Conservation (phyloP, 2,329 filamentous ascomycete species). For the Ophiostoma ips region DNA sequence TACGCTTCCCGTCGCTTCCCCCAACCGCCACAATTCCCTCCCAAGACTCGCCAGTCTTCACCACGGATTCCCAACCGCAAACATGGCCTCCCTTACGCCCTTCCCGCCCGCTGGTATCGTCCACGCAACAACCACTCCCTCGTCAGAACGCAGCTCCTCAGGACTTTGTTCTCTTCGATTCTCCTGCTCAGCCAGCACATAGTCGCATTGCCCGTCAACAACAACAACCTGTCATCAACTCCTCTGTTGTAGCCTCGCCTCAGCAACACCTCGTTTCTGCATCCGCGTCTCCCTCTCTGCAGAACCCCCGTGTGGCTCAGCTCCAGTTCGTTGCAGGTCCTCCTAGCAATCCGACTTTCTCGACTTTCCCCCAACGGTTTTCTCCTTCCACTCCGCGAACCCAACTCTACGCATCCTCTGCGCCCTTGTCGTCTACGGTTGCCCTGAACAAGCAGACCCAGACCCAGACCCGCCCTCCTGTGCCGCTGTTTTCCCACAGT, state of each 20-base stretch:
- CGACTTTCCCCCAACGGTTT: slow-evolving; percentile 45
- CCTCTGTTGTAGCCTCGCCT: slow-evolving; percentile 31
- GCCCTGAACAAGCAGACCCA: slow-evolving; percentile 39
- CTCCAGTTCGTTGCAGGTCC: slow-evolving; percentile 37
- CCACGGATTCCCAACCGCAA: slow-evolving; percentile 64
- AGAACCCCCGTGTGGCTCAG: slow-evolving; percentile 46
- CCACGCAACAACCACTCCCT: slow-evolving; percentile 43
- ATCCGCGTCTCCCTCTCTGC: slow-evolving; percentile 32
- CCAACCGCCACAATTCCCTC: slow-evolving; percentile 45
- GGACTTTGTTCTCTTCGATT: slow-evolving; percentile 70
- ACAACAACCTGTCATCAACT: slow-evolving; percentile 18
- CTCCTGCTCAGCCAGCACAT: slow-evolving; percentile 29
- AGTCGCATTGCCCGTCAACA: slow-evolving; percentile 25
- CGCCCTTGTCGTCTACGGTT: slow-evolving; percentile 41
- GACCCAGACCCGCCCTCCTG: slow-evolving; percentile 41
- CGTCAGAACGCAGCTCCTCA: slow-evolving; percentile 37
- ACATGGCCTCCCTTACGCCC: slow-evolving; percentile 65
- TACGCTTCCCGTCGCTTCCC: slow-evolving; percentile 46
- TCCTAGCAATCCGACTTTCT: slow-evolving; percentile 33
- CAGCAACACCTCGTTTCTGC: slow-evolving; percentile 12
- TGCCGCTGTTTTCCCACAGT: slow-evolving; percentile 55
- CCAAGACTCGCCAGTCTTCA: slow-evolving; percentile 63
- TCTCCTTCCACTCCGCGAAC: slow-evolving; percentile 34
- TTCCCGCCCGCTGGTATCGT: slow-evolving; percentile 47
- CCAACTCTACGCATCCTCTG: slow-evolving; percentile 55